These are phyloP conservation scores for Gamarada debralockiae DNA, from an alignment of 495 filamentous ascomycete species.

Conservation along the genomic window DNA sequence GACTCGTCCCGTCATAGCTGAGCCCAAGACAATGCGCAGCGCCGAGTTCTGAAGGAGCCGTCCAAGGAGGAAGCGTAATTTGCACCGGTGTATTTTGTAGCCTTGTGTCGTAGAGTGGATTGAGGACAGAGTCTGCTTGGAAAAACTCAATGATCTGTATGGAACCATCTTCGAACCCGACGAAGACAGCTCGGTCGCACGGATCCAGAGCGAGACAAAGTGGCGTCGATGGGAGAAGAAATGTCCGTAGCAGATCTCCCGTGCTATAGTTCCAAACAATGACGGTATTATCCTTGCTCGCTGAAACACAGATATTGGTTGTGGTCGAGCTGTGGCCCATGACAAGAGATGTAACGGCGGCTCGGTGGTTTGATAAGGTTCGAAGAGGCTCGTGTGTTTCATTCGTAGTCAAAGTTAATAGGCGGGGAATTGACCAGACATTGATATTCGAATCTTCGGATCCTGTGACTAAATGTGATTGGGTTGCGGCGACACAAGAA, in stretches of 20 bases:
- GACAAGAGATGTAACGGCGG: constrained; percentile 67
- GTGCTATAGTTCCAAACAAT: constrained; percentile 87
- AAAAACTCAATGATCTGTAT: constrained; percentile 80
- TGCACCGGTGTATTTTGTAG: constrained; percentile 56
- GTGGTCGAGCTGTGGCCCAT: constrained; percentile 63
- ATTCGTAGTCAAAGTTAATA: constrained; percentile 57
- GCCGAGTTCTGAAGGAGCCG: constrained; percentile 56
- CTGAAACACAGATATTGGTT: constrained; percentile 73
- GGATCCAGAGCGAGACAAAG: constrained; percentile 76
- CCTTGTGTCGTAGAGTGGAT: constrained; percentile 51
- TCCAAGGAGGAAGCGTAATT: constrained; percentile 54
- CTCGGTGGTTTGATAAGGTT: constrained; percentile 74
- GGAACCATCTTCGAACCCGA: constrained; percentile 78
- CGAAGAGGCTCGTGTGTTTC: constrained; percentile 54
- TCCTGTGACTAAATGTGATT: constrained; percentile 79
- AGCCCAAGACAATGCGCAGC: constrained; percentile 58
- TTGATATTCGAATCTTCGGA: constrained; percentile 86
- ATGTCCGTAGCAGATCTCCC: constrained; percentile 70
- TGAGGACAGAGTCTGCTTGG: constrained; percentile 38
- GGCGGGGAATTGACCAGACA: constrained; percentile 75
- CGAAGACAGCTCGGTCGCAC: constrained; percentile 75
- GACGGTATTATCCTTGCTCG: constrained; percentile 74
- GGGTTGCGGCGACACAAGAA: constrained; percentile 67
- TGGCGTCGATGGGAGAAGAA: constrained; percentile 69
- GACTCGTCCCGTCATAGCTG: constrained; percentile 75